Evolutionary conservation across 169 alveolate species (phyloP), one percentile per base, ranked within the genome.

Genomic region (Plasmodium gaboni): DNA sequence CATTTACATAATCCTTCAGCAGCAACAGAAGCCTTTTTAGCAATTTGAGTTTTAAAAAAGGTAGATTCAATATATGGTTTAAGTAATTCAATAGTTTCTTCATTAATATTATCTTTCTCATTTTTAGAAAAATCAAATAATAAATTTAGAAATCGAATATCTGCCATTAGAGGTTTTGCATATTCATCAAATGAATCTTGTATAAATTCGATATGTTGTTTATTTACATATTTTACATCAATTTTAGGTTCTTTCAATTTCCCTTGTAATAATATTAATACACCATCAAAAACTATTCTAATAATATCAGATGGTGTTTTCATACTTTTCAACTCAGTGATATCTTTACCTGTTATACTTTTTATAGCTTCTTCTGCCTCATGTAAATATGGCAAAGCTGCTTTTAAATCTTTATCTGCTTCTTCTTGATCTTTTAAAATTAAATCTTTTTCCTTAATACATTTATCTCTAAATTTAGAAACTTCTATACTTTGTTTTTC

Each of bases 61-160:
- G 93, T 92, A 86, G 93, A 95, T 51, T 95, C 96, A 85, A 97
- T 93, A 93, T 97, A 97, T 24, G 99, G 99, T 88, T 96, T 95
- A 55, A 97, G 92, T 28, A 98, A 94, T 93, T 97, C 99, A 94
- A 97, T 95, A 12, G 99, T 97, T 93, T 97, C 99, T 88, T 98
- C 99, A 92, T 97, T 98, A 94, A 97, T 97, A 83, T 96, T 94
- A 89, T 98, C 99, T 92, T 96, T 97, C 78, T 97, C 99, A 70
- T 92, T 92, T 67, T 95, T 94, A 12, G 97, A 96, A 93, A 96
- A 97, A 83, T 96, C 98, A 68, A 95, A 88, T 88, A 97, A 92
- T 61, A 88, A 87, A 88, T 92, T 92, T 89, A 97, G 91, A 96
- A 97, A 97, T 63, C 94, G 93, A 85, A 96, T 95, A 88, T 96